Evolutionary conservation across 768 basidiomycete genomes (phyloP), one percentile per base, ranked within the genome.

Genomic region (Termitomyces titanicus): DNA sequence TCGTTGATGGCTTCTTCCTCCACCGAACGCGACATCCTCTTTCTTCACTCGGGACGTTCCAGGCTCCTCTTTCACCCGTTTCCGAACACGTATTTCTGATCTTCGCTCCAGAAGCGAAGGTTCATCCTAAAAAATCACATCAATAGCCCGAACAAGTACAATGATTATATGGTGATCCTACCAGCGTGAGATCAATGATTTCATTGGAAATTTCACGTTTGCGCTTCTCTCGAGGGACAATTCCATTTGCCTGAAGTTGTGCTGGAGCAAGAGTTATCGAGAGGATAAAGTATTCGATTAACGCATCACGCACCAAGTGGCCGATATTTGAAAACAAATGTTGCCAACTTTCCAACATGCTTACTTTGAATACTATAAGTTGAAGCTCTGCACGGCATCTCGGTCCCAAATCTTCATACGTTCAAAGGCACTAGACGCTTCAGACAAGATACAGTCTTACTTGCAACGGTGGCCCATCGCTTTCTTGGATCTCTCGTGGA

Each of bases 401-500:
- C 52, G 12, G 49, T 53, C 29, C 60, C 60, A 24, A 61, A 44
- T 27, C 60, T 61, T n/a, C 15, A 25, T 29, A 46, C 17, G 24
- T 9, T 51, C 11, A 40, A 17, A 22, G 25, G 2, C 20, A 12
- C 9, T n/a, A 6, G 38, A 20, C 10, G 8, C n/a, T 8, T 43
- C 24, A 18, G 20, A 29, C 5, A 46, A 17, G n/a, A 42, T 13
- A n/a, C 38, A 47, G 34, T 17, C 61, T 42, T 22, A 62, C 63
- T 39, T 48, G 29, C 53, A 33, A 25, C 58, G 53, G 39, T 63
- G 63, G 5, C 46, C 47, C 11, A 57, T 48, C 2, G 44, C 54
- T 46, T 63, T 62, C 47, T 63, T 63, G 13, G 58, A 57, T 12
- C 63, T 55, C 31, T 63, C 61, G 22, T 63, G 63, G 10, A 63